Percentiles rank a stretch among this genome's conserved stretches.
Evolutionary conservation across 1,284 basidiomycete genomes (phyloP).

Genomic region (Trichosporon faecale): DNA sequence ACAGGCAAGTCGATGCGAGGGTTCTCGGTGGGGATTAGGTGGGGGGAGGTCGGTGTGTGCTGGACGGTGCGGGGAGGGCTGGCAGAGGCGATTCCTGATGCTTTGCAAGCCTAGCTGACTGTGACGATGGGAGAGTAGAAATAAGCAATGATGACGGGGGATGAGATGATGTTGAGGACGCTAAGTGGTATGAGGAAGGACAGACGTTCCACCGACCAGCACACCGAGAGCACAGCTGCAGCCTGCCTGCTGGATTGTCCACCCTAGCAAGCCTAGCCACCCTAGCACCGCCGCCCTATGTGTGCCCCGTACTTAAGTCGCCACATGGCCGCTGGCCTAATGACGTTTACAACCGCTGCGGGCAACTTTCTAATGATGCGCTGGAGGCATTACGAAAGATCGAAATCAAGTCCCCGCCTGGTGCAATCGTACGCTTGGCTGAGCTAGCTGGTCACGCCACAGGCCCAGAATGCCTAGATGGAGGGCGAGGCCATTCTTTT

Average conservation of each 20-base stretch:
- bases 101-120: neutral
- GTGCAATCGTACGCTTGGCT: neutral
- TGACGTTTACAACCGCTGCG: neutral
- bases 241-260: neutral
- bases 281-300: neutral
- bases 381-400: neutral
- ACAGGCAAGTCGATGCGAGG: neutral
- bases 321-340: neutral
- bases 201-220: neutral
- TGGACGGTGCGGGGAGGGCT: neutral
- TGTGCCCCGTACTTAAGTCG: neutral
- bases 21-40: neutral
- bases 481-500: neutral
- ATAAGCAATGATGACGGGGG: neutral
- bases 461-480: neutral
- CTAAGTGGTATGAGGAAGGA: neutral
- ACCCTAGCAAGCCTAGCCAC: neutral
- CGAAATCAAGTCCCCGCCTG: neutral
- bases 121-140: neutral
- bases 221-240: slow-evolving; percentile 3
- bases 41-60: neutral
- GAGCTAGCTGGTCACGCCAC: neutral
- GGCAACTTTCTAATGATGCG: neutral
- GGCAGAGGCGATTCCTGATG: neutral
- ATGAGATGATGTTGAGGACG: neutral